These are phyloP conservation scores for Trichosanthes cucumerina DNA, from an alignment of 306 rosid species.

Conservation along the genomic window DNA sequence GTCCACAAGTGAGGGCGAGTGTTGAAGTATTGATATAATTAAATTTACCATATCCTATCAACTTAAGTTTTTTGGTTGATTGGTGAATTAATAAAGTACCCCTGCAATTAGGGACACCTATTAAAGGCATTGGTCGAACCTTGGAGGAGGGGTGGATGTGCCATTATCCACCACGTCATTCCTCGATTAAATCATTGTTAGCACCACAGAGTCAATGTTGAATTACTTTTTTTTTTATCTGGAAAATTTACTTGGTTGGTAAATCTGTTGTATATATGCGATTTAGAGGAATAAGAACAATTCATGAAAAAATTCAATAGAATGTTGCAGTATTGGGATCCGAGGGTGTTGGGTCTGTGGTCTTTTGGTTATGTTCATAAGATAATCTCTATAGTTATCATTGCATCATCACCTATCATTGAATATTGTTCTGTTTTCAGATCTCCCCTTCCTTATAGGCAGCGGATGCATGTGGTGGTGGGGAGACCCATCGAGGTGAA, in stretches of 20 bases:
- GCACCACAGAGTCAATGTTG: neutral
- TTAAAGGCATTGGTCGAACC: neutral
- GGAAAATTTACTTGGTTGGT: neutral
- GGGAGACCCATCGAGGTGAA: constrained; percentile 68
- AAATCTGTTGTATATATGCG: neutral
- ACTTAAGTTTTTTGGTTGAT: too few species aligned
- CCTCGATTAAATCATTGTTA: neutral
- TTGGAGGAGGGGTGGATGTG: neutral
- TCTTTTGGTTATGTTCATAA: neutral
- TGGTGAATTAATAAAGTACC: too few species aligned
- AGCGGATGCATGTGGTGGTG: constrained; percentile 71
- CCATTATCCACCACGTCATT: neutral
- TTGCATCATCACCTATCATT: neutral
- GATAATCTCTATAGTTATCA: neutral
- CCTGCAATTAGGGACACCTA: neutral
- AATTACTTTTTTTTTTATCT: neutral
- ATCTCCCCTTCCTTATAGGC: constrained; percentile 62
- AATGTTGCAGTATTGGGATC: neutral
- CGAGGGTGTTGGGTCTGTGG: neutral
- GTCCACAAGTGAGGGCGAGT: too few species aligned
- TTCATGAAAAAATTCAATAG: neutral
- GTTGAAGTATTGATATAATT: too few species aligned
- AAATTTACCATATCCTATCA: too few species aligned
- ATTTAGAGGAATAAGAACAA: neutral
- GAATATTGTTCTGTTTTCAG: constrained; percentile 28